Base-by-base conservation (phyloP, 228 moss, liverwort and hornwort species). In the Sphagnum fallax region DNA sequence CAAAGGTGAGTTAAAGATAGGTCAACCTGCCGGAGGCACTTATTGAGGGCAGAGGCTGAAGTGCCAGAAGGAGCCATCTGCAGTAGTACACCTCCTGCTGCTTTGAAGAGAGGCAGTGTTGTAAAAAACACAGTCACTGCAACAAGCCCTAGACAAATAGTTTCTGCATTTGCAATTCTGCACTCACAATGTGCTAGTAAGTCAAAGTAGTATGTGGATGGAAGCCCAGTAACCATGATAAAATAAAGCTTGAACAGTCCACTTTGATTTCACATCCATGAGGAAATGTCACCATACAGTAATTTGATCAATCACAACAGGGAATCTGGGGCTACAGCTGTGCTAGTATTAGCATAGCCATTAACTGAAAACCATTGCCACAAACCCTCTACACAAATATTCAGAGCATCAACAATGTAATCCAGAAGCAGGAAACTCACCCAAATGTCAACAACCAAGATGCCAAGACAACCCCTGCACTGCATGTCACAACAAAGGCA, bases 91-190 rank as follows among this genome's bases (percentile, higher is more conserved):
- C 90, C 87, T 73, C 92, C 92, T 51, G 95, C 90, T 64, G 92
- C 91, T 72, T 84, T 82, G 71, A 95, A 95, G 6, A 92, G 77
- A 52, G 95, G 92, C 79, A 95, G 49, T 60, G 91, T 78, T 53
- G 90, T 95, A 63, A 89, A 72, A 49, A 95, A 81, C 48, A 95
- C 76, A 10, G 78, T 76, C 50, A 89, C 75, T 50, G 95, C 85
- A 57, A 95, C 89, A 70, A 95, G 75, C 62, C 90, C 90, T 50
- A 89, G 89, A 74, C 95, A 96, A 6, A 92, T 64, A 6, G 95
- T 96, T 75, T 96, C 95, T 52, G 95, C 95, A 80, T 92, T 91
- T 51, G 76, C 88, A 60, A 96, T 84, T 73, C 92, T 93, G 88
- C 71, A 68, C 71, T 50, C 15, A 47, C 65, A 51, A 5, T 32